Conservation (phyloP, 2,329 filamentous ascomycete species). For the Mycocentrospora acerina region DNA sequence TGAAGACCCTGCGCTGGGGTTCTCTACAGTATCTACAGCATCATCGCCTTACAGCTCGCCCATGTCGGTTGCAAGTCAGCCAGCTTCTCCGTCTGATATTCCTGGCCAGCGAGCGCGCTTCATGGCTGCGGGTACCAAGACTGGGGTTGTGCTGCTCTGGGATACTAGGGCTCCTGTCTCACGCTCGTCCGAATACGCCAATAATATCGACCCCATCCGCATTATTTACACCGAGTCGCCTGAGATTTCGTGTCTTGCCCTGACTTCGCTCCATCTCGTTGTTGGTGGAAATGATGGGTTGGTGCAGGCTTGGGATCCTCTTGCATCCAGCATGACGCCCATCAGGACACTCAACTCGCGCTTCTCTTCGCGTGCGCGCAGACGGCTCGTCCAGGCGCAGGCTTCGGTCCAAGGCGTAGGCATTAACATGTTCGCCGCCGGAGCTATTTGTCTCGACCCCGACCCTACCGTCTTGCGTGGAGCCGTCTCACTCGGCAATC, state of each 20-base stretch:
- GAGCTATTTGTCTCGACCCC: conserved; percentile 82
- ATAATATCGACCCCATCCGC: conserved; percentile 69
- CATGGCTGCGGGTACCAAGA: conserved; percentile 76
- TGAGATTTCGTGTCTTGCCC: conserved; percentile 76
- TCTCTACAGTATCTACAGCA: conserved; percentile 55
- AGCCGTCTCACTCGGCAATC: conserved; percentile 81
- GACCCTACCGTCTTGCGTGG: conserved; percentile 84
- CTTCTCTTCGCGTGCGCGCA: conserved; percentile 78
- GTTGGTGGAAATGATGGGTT: conserved; percentile 93
- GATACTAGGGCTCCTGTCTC: conserved; percentile 71
- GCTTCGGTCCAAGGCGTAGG: conserved; percentile 67
- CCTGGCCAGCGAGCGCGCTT: conserved; percentile 83
- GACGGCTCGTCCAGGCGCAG: conserved; percentile 68
- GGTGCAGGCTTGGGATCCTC: conserved; percentile 95
- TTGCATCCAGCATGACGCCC: conserved; percentile 76
- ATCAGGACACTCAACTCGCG: conserved; percentile 85
- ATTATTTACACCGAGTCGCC: conserved; percentile 89
- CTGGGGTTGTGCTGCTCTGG: conserved; percentile 79
- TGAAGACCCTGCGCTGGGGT: conserved; percentile 74
- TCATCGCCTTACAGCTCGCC: conserved; percentile 59
- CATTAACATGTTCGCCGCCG: conserved; percentile 77
- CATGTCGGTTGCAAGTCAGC: conserved; percentile 51
- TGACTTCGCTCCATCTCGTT: conserved; percentile 84
- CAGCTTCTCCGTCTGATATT: conserved; percentile 59
- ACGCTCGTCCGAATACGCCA: conserved; percentile 55